phyloP scores from a whole-genome alignment of 2,329 filamentous ascomycete genomes.

The Xylariomycetidae sp. region DNA sequence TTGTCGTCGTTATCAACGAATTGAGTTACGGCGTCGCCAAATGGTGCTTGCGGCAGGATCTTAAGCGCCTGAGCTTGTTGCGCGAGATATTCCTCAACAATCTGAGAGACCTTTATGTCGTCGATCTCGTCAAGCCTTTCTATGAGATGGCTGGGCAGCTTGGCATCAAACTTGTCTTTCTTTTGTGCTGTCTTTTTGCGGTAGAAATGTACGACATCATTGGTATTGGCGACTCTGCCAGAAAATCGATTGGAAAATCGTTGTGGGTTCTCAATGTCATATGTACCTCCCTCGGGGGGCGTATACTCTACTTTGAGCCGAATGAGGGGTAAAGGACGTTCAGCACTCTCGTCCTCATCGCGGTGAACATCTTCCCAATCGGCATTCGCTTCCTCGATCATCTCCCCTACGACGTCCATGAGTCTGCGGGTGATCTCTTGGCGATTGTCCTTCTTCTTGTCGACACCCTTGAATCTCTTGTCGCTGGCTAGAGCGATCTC shows the following conservation, averaged over 20 bases:
- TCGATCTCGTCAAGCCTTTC: conserved; percentile 60
- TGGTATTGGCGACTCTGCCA: conserved; percentile 86
- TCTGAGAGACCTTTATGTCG: conserved; percentile 77
- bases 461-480: conserved; percentile 69
- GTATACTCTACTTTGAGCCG: conserved; percentile 89
- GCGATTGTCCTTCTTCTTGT: conserved; percentile 78
- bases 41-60: conserved; percentile 86
- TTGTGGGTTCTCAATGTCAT: conserved; percentile 91
- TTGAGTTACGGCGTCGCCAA: conserved; percentile 86
- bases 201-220: conserved; percentile 90
- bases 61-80: conserved; percentile 88
- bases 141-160: neutral
- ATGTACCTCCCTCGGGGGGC: conserved; percentile 76
- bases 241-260: conserved; percentile 91
- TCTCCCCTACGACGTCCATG: conserved; percentile 72
- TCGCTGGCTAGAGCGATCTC: conserved; percentile 77
- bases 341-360: conserved; percentile 53
- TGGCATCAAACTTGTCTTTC: conserved; percentile 28
- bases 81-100: conserved; percentile 82
- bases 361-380: conserved; percentile 80
- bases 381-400: conserved; percentile 79
- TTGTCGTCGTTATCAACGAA: conserved; percentile 96
- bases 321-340: conserved; percentile 73
- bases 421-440: conserved; percentile 74
- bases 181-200: conserved; percentile 70